Percentiles rank a stretch among this genome's conserved stretches.
phyloP scores from a whole-genome alignment of 192 early-diverging fungal species.

The Phycomyces blakesleeanus region DNA sequence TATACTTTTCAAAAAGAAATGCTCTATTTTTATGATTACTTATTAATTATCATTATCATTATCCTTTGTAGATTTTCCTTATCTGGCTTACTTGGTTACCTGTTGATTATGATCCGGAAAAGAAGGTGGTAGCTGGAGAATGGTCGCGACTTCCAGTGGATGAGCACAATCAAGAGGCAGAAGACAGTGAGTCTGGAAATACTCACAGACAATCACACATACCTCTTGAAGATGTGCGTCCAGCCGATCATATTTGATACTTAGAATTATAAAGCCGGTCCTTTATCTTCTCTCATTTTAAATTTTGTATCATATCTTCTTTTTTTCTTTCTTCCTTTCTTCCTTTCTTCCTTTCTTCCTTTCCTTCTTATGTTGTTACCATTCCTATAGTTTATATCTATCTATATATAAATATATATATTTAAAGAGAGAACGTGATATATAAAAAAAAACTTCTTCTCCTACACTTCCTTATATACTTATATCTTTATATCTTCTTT shows the following conservation, averaged over 20 bases:
- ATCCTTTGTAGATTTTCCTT: not conserved
- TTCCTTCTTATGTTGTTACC: too few species aligned
- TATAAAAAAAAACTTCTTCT: too few species aligned
- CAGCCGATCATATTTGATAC: not conserved
- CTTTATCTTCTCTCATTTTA: not conserved
- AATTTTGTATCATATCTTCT: not conserved
- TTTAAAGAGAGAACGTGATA: too few species aligned
- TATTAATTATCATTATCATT: not conserved
- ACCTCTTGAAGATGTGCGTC: too few species aligned
- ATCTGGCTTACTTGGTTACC: constrained; percentile 1
- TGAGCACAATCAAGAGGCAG: not conserved
- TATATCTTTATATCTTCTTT: too few species aligned
- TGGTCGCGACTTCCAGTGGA: not conserved
- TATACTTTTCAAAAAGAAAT: too few species aligned
- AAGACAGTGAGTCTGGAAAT: not conserved
- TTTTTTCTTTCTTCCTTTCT: not conserved
- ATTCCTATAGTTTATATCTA: too few species aligned
- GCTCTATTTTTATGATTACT: not conserved
- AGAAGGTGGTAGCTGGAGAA: not conserved
- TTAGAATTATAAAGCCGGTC: not conserved
- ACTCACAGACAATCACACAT: not conserved
- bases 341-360: too few species aligned
- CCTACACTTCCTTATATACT: too few species aligned
- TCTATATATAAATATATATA: too few species aligned
- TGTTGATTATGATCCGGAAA: not conserved